Evolutionary conservation across 129 eudicot species (phyloP), one percentile per base, ranked within the genome.

Genomic region (Flaveria brownii): DNA sequence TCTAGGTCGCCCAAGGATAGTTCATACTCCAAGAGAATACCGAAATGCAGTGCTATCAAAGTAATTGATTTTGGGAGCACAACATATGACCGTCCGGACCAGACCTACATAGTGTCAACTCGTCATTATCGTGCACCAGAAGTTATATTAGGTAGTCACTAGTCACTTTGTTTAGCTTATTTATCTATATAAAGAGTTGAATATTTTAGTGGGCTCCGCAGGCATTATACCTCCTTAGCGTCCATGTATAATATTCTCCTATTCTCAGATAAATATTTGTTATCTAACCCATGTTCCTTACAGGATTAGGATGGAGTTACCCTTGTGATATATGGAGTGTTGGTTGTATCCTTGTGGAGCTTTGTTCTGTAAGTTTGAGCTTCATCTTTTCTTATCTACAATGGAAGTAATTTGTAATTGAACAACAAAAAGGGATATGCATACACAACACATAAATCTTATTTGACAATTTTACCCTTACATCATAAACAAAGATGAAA

Each of bases 21-120:
- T 73, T 86, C 97, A 0, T 83, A 88, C 66, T 88, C 33, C 45
- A 88, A 86, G 57, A 83, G 90, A 39, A 63, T 92, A 6, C 97
- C 97, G 0, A 92, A 89, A 67, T 92, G 90, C 47, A 87, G 96
- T 87, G 96, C 97, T 8, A 84, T 92, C 22, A 92, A 92, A 65
- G 93, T 92, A 43, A 92, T 92, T 78, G 96, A 92, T 80, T 92
- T 92, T 82, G 97, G 97, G 10, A 89, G 96, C 82, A 92, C 97
- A 3, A 85, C 96, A 0, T 81, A 72, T 71, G 91, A 86, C 30
- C 84, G 80, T 60, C 82, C 60, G 6, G 82, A 82, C 77, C 96
- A 89, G 70, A 77, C 79, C 42, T 92, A 89, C 70, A 81, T 89
- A 43, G 96, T 92, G 0, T 89, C 97, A 14, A 92, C 97, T 1